phyloP scores from a whole-genome alignment of 2,329 filamentous ascomycete species.

The Arthrobotrys pseudoclavata region DNA sequence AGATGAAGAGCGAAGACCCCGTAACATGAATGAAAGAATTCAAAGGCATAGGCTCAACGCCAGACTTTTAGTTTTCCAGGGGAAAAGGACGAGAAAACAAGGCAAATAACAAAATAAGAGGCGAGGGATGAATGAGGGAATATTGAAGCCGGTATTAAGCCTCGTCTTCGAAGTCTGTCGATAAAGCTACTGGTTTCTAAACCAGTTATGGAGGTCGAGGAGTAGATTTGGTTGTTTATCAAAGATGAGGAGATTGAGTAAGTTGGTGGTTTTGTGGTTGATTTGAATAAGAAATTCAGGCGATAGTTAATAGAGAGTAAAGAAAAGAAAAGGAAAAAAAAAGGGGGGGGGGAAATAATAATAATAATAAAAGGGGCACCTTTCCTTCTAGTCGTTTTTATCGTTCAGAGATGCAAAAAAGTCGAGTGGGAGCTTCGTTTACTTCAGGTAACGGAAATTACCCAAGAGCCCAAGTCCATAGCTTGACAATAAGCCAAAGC shows the following conservation, averaged over 20 bases:
- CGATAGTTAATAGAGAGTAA: not conserved
- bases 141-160: not conserved
- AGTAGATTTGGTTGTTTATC: not conserved
- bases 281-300: not conserved
- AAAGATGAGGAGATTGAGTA: not conserved
- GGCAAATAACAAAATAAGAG: not conserved
- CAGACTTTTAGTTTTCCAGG: constrained; percentile 49
- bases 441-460: not conserved
- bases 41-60: constrained; percentile 33
- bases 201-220: not conserved
- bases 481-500: not conserved
- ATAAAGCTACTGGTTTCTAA: constrained; percentile 1
- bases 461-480: not conserved
- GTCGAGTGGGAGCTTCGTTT: not conserved
- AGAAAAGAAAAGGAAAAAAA: too few species aligned
- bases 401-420: not conserved
- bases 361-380: not conserved
- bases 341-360: too few species aligned
- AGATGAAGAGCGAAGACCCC: constrained; percentile 28
- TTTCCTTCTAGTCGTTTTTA: not conserved
- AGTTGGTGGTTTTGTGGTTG: not conserved
- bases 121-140: not conserved
- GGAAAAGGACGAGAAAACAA: not conserved
- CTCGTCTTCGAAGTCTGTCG: constrained; percentile 4
- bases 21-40: not conserved